Conservation (phyloP, 2,329 filamentous ascomycete species). For the Oidium heveae region DNA sequence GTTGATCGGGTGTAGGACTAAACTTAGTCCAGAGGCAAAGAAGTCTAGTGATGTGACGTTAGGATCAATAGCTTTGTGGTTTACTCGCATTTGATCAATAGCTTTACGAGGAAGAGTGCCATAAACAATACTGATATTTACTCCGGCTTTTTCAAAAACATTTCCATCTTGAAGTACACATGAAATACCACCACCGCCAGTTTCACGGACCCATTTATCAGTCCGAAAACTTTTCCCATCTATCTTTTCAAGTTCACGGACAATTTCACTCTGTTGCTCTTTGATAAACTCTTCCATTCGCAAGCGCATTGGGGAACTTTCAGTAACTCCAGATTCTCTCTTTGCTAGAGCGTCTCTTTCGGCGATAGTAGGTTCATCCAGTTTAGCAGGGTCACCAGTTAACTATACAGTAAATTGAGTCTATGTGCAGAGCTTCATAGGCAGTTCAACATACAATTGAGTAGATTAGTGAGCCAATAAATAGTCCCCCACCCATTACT, state of each 20-base stretch:
- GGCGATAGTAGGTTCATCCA: constrained; percentile 48
- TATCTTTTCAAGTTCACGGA: constrained; percentile 55
- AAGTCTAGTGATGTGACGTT: constrained; percentile 69
- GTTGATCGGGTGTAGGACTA: constrained; percentile 83
- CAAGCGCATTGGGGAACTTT: constrained; percentile 77
- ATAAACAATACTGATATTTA: constrained; percentile 88
- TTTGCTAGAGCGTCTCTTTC: constrained; percentile 65
- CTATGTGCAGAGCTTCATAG: constrained; percentile 1
- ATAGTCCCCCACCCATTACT: constrained; percentile 23
- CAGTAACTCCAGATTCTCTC: constrained; percentile 47
- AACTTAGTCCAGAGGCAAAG: constrained; percentile 79
- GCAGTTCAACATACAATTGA: constrained; percentile 19
- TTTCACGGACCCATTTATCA: constrained; percentile 69
- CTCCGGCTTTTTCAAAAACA: constrained; percentile 92
- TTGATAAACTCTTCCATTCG: constrained; percentile 96
- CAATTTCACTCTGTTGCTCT: constrained; percentile 71
- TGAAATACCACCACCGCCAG: constrained; percentile 79
- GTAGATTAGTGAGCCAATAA: constrained; percentile 23
- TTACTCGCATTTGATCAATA: constrained; percentile 77
- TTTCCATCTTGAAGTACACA: constrained; percentile 91
- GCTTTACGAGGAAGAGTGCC: constrained; percentile 67
- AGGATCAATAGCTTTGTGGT: constrained; percentile 72
- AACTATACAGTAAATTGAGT: constrained; percentile 9
- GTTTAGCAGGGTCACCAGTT: constrained; percentile 15
- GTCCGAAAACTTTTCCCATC: constrained; percentile 61